phyloP scores from a whole-genome alignment of 2,329 filamentous ascomycete species.

The Phialophora tarda region DNA sequence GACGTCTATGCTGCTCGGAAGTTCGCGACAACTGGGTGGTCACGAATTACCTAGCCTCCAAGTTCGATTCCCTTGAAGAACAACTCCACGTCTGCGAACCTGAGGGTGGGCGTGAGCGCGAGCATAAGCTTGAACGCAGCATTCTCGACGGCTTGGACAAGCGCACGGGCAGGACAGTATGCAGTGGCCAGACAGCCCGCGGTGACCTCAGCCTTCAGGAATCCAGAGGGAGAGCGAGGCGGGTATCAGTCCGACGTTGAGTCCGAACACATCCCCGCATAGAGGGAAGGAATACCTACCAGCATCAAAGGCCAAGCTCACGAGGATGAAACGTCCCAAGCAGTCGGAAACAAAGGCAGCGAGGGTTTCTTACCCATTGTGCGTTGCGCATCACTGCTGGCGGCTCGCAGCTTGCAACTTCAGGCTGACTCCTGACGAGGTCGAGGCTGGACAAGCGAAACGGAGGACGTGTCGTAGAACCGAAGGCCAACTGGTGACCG shows the following conservation, averaged over 20 bases:
- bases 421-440: neutral
- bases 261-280: neutral
- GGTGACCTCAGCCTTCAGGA: neutral
- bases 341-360: neutral
- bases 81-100: neutral
- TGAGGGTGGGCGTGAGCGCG: neutral
- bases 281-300: neutral
- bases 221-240: neutral
- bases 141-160: neutral
- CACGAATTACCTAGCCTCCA: neutral
- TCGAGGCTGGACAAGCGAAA: no score
- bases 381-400: neutral
- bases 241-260: neutral
- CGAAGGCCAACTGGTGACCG: neutral
- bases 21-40: neutral
- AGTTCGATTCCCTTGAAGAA: neutral
- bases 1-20: neutral
- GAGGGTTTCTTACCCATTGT: neutral
- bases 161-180: neutral
- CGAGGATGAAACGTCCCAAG: neutral
- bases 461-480: neutral
- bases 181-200: neutral
- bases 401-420: neutral
- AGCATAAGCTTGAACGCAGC: neutral
- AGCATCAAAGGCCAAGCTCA: neutral